Evolutionary conservation across 768 basidiomycete species (phyloP), one percentile per base, ranked within the genome.

Genomic region (Tephrocybe sp.): DNA sequence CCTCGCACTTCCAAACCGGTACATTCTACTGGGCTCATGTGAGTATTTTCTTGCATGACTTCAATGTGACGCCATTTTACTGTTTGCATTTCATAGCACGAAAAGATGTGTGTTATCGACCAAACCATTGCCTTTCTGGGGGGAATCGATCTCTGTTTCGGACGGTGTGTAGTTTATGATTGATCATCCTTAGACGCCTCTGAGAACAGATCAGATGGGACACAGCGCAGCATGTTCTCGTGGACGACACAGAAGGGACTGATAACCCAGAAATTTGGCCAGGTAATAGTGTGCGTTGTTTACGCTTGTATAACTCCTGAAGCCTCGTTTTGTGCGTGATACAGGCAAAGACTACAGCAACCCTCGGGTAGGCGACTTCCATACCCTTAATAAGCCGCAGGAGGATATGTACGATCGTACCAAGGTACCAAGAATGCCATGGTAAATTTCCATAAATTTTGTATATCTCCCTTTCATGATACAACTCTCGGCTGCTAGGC

Each of bases 21-120:
- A 98, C 94, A 2, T 93, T 96, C 66, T 95, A 97, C 64, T 99
- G 97, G 97, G 95, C 96, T 22, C 97, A 98, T 71, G 94, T 96
- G 62, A 59, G 86, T 69, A 31, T 51, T 41, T 47, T 10, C 26
- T 43, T 49, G 26, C 16, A n/a, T 22, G 11, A 14, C 23, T 36
- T 23, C 23, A 14, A 14, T 17, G 5, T 16, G 34, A 20, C 34
- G 39, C 54, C 58, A 19, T 51, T 41, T 20, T 41, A 11, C 40
- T 53, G 45, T 33, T 16, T 20, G 8, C 13, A 9, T 52, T 23
- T 16, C 23, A 9, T 51, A 95, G 92, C 97, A 98, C 67, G 97
- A 99, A 75, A 99, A 99, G 65, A 64, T 99, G 55, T 98, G 96
- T 62, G 93, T 98, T 12, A 90, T 99, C 54, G 97, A 99, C 65